Evolutionary conservation across 2,329 filamentous ascomycete genomes (phyloP).

Genomic region (Nemania diffusa): DNA sequence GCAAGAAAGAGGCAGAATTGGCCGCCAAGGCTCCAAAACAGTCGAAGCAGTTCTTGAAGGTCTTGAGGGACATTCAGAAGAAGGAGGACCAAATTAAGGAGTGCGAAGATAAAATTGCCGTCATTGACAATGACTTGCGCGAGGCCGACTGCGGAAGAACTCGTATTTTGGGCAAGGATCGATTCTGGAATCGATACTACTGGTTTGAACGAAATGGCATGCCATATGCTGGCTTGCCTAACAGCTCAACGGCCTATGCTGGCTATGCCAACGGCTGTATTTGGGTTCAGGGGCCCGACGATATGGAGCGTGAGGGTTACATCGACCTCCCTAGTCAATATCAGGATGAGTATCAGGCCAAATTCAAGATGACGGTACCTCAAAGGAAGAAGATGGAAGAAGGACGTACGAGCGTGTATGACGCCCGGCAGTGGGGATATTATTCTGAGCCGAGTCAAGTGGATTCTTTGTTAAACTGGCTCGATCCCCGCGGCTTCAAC

Average conservation of each 20-base stretch:
- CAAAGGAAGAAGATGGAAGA: constrained; percentile 90
- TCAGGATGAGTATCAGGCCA: constrained; percentile 78
- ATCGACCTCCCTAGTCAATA: constrained; percentile 79
- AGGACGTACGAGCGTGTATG: constrained; percentile 79
- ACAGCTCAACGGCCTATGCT: constrained; percentile 86
- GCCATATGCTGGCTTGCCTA: constrained; percentile 89
- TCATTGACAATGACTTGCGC: constrained; percentile 89
- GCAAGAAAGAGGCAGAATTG: constrained; percentile 73
- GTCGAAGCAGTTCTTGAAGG: constrained; percentile 87
- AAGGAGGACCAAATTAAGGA: constrained; percentile 82
- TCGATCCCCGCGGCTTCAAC: constrained; percentile 86
- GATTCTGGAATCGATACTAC: constrained; percentile 98
- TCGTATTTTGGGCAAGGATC: constrained; percentile 88
- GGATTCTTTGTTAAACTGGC: constrained; percentile 84
- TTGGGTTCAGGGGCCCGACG: constrained; percentile 95
- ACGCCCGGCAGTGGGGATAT: constrained; percentile 88
- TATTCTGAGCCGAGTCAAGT: constrained; percentile 83
- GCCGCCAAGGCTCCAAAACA: constrained; percentile 76
- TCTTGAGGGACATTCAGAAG: constrained; percentile 89
- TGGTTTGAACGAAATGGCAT: constrained; percentile 99
- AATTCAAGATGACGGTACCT: constrained; percentile 83
- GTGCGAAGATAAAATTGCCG: constrained; percentile 85
- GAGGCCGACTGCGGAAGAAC: constrained; percentile 95
- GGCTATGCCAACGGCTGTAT: constrained; percentile 93
- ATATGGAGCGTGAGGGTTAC: constrained; percentile 85